phyloP scores from a whole-genome alignment of 495 filamentous ascomycete genomes.

The Lepraria neglecta region DNA sequence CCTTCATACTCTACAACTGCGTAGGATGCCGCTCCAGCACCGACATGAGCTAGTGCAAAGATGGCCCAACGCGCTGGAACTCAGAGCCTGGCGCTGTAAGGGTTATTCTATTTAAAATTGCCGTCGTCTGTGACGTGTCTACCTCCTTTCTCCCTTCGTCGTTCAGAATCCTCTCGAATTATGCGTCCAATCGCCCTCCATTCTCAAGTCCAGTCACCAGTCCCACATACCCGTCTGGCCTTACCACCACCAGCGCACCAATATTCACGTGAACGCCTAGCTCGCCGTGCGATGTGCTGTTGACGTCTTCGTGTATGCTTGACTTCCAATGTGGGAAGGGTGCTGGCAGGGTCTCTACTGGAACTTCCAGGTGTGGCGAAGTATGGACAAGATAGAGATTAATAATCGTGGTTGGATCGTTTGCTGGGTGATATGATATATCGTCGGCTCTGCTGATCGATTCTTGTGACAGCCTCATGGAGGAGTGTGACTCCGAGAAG shows the following conservation, averaged over 20 bases:
- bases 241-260: slow-evolving; percentile 2
- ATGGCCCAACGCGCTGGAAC: too few relatives aligned
- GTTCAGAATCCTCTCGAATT: too few relatives aligned
- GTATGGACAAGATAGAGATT: slow-evolving; percentile 3
- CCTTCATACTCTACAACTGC: too few relatives aligned
- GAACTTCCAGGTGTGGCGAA: neutral
- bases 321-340: slow-evolving; percentile 7
- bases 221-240: slow-evolving; percentile 4
- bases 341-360: neutral
- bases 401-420: neutral
- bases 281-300: neutral
- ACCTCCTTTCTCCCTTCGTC: too few relatives aligned
- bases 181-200: too few relatives aligned
- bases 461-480: neutral
- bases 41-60: too few relatives aligned
- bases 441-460: neutral
- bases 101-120: too few relatives aligned
- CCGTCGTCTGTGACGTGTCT: too few relatives aligned
- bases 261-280: neutral
- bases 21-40: too few relatives aligned
- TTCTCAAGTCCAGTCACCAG: neutral
- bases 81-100: too few relatives aligned
- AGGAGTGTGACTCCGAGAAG: too few relatives aligned
- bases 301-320: neutral
- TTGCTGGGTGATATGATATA: neutral